These are phyloP conservation scores for Calonectria pseudoturangicola DNA, from an alignment of 2,329 filamentous ascomycete species.

Conservation along the genomic window DNA sequence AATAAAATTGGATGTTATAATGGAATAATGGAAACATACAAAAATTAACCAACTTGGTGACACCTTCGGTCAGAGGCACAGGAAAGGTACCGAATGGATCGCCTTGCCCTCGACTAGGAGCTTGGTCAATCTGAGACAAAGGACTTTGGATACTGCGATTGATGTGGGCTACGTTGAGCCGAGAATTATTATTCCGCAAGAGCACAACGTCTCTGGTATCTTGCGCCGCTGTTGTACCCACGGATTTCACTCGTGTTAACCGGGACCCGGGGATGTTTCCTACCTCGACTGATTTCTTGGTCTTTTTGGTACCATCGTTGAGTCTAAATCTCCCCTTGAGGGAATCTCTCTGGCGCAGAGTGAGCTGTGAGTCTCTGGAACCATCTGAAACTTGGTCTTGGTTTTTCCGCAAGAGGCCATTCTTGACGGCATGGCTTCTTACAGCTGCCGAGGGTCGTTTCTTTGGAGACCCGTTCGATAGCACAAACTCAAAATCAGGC, in stretches of 20 bases:
- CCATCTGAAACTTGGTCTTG: constrained; percentile 12
- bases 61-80: constrained; percentile 31
- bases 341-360: constrained; percentile 39
- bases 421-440: constrained; percentile 46
- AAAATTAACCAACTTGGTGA: constrained; percentile 43
- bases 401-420: constrained; percentile 43
- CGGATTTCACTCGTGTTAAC: neutral
- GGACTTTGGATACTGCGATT: neutral
- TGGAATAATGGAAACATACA: constrained; percentile 32
- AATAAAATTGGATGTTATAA: too few species aligned
- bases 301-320: neutral
- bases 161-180: neutral
- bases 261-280: neutral
- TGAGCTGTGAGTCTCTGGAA: constrained; percentile 38
- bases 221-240: neutral
- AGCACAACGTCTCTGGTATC: neutral
- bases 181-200: neutral
- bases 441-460: constrained; percentile 40
- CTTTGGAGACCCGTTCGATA: constrained; percentile 30
- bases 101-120: constrained; percentile 37
- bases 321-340: constrained; percentile 44
- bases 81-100: constrained; percentile 43
- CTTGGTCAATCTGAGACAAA: constrained; percentile 13
- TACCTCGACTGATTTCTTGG: neutral
- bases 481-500: constrained; percentile 42